Conservation (phyloP, 805 yeast genomes). For the Scheffersomyces lignosus region DNA sequence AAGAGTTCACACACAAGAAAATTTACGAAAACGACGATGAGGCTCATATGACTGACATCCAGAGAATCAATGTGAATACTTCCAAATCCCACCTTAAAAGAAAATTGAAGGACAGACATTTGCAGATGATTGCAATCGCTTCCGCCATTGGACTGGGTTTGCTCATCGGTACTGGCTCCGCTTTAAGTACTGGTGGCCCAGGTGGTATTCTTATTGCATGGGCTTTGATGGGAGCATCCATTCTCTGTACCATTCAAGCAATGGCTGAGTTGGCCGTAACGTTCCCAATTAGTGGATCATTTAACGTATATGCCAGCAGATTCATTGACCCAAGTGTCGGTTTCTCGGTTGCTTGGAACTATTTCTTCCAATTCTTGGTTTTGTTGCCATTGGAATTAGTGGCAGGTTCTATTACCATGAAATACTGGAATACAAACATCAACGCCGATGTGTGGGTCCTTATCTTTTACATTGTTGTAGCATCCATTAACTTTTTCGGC, state of each 20-base stretch:
- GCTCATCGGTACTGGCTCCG: conserved; percentile 48
- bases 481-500: conserved; percentile 50
- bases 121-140: conserved; percentile 69
- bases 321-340: conserved; percentile 58
- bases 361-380: conserved; percentile 56
- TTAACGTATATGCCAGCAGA: conserved; percentile 48
- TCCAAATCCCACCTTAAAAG: conserved; percentile 45
- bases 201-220: conserved; percentile 29
- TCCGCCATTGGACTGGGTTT: conserved; percentile 69
- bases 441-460: conserved; percentile 65
- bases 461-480: conserved; percentile 49
- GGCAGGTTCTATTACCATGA: conserved; percentile 57
- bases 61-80: conserved; percentile 37
- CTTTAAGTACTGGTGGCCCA: conserved; percentile 35
- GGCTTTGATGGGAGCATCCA: conserved; percentile 23
- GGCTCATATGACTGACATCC: conserved; percentile 36
- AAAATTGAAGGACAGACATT: conserved; percentile 46
- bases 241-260: conserved; percentile 32
- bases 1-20: conserved; percentile 12
- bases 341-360: conserved; percentile 54
- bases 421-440: conserved; percentile 53
- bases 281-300: conserved; percentile 55
- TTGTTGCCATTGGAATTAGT: conserved; percentile 60
- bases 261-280: conserved; percentile 55
- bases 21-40: conserved; percentile 13